phyloP scores from a whole-genome alignment of 768 basidiomycete genomes.

The Collybia sordida region DNA sequence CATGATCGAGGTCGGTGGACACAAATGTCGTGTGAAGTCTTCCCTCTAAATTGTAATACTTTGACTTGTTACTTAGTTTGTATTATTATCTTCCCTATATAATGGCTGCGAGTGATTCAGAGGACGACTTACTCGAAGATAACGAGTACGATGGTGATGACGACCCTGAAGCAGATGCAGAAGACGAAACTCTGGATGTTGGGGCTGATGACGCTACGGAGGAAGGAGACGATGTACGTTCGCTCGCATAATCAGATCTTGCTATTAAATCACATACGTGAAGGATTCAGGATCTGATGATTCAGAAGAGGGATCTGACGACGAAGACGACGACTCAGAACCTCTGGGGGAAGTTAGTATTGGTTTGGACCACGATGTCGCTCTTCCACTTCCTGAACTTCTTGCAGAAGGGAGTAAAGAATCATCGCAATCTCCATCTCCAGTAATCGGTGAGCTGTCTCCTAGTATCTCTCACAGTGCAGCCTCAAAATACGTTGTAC shows the following conservation, averaged over 20 bases:
- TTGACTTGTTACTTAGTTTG: too few relatives aligned
- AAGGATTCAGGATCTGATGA: constrained; percentile 64
- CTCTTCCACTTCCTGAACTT: constrained; percentile 19
- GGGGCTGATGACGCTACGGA: constrained; percentile 62
- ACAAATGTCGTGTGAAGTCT: constrained; percentile 18
- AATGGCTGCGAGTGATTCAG: constrained; percentile 62
- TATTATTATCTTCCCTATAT: too few relatives aligned
- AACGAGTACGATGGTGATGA: constrained; percentile 55
- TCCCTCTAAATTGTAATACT: too few relatives aligned
- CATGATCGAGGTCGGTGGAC: constrained; percentile 50
- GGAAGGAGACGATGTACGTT: constrained; percentile 66
- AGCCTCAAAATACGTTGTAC: constrained; percentile 1
- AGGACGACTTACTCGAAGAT: constrained; percentile 62
- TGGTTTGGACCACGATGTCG: constrained; percentile 21
- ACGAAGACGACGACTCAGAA: constrained; percentile 50
- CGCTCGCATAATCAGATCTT: constrained; percentile 4
- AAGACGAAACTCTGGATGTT: constrained; percentile 47
- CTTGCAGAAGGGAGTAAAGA: constrained; percentile 10
- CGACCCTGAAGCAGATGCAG: constrained; percentile 46
- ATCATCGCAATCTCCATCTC: constrained; percentile 6
- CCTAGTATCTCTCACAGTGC: too few relatives aligned
- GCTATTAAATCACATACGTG: constrained; percentile 9
- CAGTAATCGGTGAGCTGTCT: neutral
- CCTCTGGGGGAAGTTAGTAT: constrained; percentile 23
- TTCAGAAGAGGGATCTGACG: constrained; percentile 51